phyloP scores from a whole-genome alignment of 331 rosid genomes.

The Cydonia oblonga region DNA sequence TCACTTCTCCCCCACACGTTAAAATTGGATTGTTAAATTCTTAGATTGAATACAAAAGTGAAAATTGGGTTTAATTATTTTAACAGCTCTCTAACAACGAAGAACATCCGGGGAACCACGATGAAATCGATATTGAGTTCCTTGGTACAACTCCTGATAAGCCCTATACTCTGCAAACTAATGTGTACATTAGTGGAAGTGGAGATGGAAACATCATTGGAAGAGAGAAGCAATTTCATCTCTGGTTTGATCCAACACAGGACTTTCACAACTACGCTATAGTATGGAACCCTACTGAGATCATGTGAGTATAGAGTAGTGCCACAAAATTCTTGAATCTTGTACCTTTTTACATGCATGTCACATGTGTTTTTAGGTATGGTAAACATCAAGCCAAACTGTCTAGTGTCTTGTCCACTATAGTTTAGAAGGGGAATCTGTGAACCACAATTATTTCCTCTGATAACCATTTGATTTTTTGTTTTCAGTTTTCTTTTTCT shows the following conservation, averaged over 20 bases:
- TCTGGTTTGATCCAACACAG: constrained; percentile 90
- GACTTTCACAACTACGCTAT: constrained; percentile 75
- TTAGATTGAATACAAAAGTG: not conserved
- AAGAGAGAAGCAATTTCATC: constrained; percentile 69
- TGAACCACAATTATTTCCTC: not conserved
- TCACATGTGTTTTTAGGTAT: not conserved
- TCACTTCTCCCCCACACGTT: not conserved
- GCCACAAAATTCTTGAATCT: not conserved
- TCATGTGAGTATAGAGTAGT: constrained; percentile 46
- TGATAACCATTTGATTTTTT: not conserved
- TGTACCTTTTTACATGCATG: not conserved
- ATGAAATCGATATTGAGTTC: constrained; percentile 85
- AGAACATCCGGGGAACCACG: constrained; percentile 72
- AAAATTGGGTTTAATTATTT: not conserved
- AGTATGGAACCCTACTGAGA: constrained; percentile 68
- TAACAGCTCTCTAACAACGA: constrained; percentile 77
- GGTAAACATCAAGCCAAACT: not conserved
- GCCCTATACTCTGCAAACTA: constrained; percentile 80
- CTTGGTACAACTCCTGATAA: constrained; percentile 69
- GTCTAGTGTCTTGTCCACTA: not conserved
- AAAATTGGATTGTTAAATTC: not conserved
- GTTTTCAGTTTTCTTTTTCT: not conserved
- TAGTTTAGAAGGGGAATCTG: not conserved
- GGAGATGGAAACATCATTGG: constrained; percentile 67
- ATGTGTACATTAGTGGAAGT: constrained; percentile 78